Base-by-base conservation (phyloP, 768 basidiomycete species). In the Termitomyces sp. region DNA sequence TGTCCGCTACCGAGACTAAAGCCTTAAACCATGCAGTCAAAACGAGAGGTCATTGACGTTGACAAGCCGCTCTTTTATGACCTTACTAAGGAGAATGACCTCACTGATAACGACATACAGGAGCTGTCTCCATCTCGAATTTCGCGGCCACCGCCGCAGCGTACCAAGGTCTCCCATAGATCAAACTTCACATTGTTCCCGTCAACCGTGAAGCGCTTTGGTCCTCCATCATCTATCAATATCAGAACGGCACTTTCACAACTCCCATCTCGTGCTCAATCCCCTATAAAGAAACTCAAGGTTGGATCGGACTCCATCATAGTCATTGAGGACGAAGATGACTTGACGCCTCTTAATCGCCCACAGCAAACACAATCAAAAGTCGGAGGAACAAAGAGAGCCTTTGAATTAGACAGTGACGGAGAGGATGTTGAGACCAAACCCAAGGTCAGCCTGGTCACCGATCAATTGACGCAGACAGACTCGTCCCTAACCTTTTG, bases 391-490 rank as follows among this genome's bases (percentile, higher is more conserved):
- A 55, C n/a, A 11, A 59, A 52, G 38, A 50, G 40, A 32, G 29
- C 61, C 8, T 31, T 68, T 4, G 65, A 64, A 12, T 31, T 66
- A 43, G 63, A 67, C 36, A 66, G 67, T 29, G 66, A 67, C 29
- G 66, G 62, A 2, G 65, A 66, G 15, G 61, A 62, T 51, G 55
- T 63, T 17, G 57, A 53, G 29, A 29, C 2, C n/a, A 59, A 61
- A 55, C 34, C 17, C 45, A 66, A 68, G 55, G 67, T 68, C 15
- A 38, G 59, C n/a, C 15, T 32, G 2, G 7, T 43, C 42, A 3
- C 5, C 14, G 6, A 15, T 32, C 31, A 10, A 20, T 3, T 0
- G 0, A 55, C 10, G 17, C 40, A 17, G 31, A 43, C 42, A 12
- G 8, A 1, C 38, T 31, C 5, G 40, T 36, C 31, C 4, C n/a